Evolutionary conservation across 805 yeast species (phyloP).

Genomic region (Metschnikowia vanudenii): DNA sequence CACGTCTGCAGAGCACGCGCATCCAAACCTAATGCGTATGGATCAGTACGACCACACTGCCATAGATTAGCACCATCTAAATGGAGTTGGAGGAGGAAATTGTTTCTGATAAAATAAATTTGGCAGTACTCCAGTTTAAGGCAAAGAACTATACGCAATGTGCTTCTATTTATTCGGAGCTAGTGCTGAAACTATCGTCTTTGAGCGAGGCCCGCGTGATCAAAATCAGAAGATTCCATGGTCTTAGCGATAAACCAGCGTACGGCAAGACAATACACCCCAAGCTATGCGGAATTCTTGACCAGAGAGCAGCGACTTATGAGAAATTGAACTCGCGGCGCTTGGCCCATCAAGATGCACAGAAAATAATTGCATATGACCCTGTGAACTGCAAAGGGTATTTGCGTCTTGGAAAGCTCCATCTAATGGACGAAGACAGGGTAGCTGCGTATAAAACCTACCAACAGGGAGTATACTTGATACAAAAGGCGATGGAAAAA

Average conservation of each 20-base stretch:
- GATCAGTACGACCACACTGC: neutral
- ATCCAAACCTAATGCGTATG: neutral
- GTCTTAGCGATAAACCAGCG: slow-evolving; percentile 26
- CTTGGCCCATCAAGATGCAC: slow-evolving; percentile 39
- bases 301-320: slow-evolving; percentile 50
- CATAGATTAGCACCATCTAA: neutral
- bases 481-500: slow-evolving; percentile 31
- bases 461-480: slow-evolving; percentile 38
- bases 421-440: slow-evolving; percentile 23
- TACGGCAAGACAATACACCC: slow-evolving; percentile 37
- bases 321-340: slow-evolving; percentile 36
- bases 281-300: slow-evolving; percentile 34
- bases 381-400: slow-evolving; percentile 52
- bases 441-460: slow-evolving; percentile 36
- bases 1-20: slow-evolving; percentile 9
- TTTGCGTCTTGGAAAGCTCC: slow-evolving; percentile 42
- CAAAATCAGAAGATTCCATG: slow-evolving; percentile 22
- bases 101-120: slow-evolving; percentile 27
- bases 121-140: slow-evolving; percentile 34
- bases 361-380: slow-evolving; percentile 32
- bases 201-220: slow-evolving; percentile 16
- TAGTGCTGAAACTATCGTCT: slow-evolving; percentile 21
- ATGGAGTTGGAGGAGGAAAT: slow-evolving; percentile 26
- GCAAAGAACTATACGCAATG: slow-evolving; percentile 30
- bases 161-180: slow-evolving; percentile 26